Evolutionary conservation across 1,284 basidiomycete genomes (phyloP), one percentile per base, ranked within the genome.

Genomic region (Puccinia polysora): DNA sequence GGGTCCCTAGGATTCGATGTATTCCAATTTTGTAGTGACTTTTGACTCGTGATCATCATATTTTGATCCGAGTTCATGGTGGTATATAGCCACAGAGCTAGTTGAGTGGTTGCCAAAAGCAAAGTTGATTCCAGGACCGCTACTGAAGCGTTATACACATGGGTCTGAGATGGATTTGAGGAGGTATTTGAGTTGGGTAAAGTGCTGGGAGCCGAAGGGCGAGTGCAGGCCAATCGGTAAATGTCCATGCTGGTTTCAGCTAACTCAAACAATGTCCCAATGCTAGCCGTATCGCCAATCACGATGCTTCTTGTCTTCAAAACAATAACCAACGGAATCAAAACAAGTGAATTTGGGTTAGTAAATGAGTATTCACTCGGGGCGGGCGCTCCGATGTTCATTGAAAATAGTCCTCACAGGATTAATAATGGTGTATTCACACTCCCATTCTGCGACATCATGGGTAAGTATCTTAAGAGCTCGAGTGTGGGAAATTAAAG

Each of bases 201-300:
- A n/a, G 3, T 49, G 12, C 25, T 25, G 1, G 65, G 23, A 18
- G 25, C 23, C 0, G 65, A 69, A 25, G 34, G 30, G n/a, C 55
- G 47, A 53, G 58, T 43, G 34, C 18, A 71, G n/a, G 56, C 36
- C 49, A 40, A 50, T 53, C 68, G 45, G 45, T 62, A 62, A 23
- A 62, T 62, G 43, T 71, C 68, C 8, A 71, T 43, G 25, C 68
- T 62, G 40, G 58, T 71, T 43, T 71, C 68, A 18, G 68, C 68
- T 25, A 71, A 28, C 38, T 71, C 68, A 34, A 71, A 62, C 28
- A 71, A 36, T 14, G 68, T 71, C 28, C 68, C 68, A 49, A 71
- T 53, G 1, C 58, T 71, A 28, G 68, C 68, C 15, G 58, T 58
- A 50, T 71, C 68, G 43, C 68, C 58, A 38, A 50, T 58, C n/a